These are phyloP conservation scores for Aspergillus conjunctus DNA, from an alignment of 495 filamentous ascomycete genomes.

Conservation along the genomic window DNA sequence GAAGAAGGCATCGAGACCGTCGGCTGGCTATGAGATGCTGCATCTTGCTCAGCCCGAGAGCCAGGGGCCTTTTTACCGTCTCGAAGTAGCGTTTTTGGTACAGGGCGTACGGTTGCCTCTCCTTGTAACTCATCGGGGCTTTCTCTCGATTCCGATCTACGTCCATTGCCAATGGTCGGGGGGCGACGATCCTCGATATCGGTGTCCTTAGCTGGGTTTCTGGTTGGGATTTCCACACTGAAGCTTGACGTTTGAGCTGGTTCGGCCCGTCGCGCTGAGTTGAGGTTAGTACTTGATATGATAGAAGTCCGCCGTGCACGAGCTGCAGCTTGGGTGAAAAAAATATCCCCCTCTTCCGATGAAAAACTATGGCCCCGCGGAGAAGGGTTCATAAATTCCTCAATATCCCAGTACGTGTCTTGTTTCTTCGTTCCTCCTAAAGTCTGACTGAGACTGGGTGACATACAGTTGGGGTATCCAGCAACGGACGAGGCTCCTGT, in stretches of 20 bases:
- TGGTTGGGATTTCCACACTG: constrained; percentile 24
- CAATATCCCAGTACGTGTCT: constrained; percentile 28
- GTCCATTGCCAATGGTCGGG: constrained; percentile 12
- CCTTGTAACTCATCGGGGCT: constrained; percentile 52
- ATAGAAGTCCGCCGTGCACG: constrained; percentile 30
- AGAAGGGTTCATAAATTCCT: constrained; percentile 19
- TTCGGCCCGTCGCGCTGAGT: neutral
- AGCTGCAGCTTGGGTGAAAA: constrained; percentile 34
- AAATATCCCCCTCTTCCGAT: constrained; percentile 23
- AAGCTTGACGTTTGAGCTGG: constrained; percentile 3
- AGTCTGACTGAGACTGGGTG: constrained; percentile 26
- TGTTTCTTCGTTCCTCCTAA: constrained; percentile 23
- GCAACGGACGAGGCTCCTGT: constrained; percentile 11
- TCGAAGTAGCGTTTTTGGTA: constrained; percentile 20
- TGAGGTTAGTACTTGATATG: neutral
- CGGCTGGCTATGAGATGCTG: constrained; percentile 33
- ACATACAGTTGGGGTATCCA: constrained; percentile 23
- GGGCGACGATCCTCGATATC: constrained; percentile 3
- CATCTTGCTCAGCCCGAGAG: neutral
- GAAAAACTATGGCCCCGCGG: constrained; percentile 2
- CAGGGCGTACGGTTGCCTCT: constrained; percentile 35
- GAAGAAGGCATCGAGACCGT: constrained; percentile 31
- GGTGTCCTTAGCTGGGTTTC: neutral
- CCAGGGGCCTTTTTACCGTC: constrained; percentile 13
- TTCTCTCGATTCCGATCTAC: constrained; percentile 29